Base-by-base conservation (phyloP, 768 basidiomycete genomes). In the Tricholomella constricta region DNA sequence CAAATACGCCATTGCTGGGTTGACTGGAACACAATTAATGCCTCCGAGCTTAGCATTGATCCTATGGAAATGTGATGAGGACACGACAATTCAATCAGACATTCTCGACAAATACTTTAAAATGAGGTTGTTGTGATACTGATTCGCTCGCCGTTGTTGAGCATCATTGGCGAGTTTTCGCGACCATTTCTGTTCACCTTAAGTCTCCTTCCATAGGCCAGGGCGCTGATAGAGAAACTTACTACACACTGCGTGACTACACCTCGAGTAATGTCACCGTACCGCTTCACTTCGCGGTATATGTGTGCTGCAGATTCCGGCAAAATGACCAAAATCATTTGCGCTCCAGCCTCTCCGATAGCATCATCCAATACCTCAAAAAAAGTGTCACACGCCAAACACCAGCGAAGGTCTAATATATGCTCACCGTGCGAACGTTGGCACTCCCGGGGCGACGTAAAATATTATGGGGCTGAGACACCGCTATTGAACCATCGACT, bases 31-130 rank as follows among this genome's bases (percentile, higher is more conserved):
- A 14, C 75, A 77, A 59, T 86, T 88, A 57, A 84, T 75, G 1
- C 86, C 85, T 3, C 85, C 86, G 0, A 87, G 73, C 60, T 85
- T 84, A 0, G 81, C 82, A 43, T 87, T 87, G 52, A 88, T 75
- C 59, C 85, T 88, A 38, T n/a, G 29, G 40, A 26, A 25, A n/a
- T 32, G 43, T 48, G 19, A 31, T 32, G 11, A 34, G 23, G 31
- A 51, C 52, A 34, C 9, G 51, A 40, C 11, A 9, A 14, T 45
- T 2, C 54, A 36, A 36, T 27, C 17, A 26, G 19, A 38, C 17
- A 11, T 15, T 10, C 32, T 26, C 8, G 25, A 6, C 61, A 74
- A 46, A 27, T 56, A 86, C 85, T 88, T 86, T 11, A 86, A 62
- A 45, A 80, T 79, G 0, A 85, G 74, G 49, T 86, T 87, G 14